phyloP scores from a whole-genome alignment of 371 early-diverging fungal species.

The Mortierella polycephala region DNA sequence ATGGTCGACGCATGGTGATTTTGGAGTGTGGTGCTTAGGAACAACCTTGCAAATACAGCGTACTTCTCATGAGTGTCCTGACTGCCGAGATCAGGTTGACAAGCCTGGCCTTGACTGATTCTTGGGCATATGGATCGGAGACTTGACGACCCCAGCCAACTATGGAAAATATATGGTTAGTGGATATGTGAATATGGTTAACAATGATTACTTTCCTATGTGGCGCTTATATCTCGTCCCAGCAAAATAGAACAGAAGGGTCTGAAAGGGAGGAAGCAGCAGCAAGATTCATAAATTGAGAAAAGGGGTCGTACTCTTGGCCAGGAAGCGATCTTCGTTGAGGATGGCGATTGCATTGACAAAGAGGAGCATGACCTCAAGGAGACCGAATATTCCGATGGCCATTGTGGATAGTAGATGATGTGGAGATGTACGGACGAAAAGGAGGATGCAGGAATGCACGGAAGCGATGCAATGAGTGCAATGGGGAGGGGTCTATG shows the following conservation, averaged over 20 bases:
- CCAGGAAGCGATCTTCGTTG: slow-evolving; percentile 95
- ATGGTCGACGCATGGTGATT: too few relatives aligned
- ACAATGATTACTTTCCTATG: neutral
- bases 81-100: slow-evolving; percentile 92
- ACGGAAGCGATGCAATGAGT: neutral
- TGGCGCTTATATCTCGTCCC: neutral
- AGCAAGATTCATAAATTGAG: too few relatives aligned
- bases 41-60: neutral
- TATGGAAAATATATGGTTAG: slow-evolving; percentile 62
- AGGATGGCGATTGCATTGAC: slow-evolving; percentile 94
- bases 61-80: slow-evolving; percentile 92
- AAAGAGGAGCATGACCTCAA: slow-evolving; percentile 83
- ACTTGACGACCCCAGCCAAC: slow-evolving; percentile 74
- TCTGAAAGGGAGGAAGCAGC: neutral
- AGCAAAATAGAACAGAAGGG: neutral
- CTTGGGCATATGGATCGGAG: slow-evolving; percentile 67
- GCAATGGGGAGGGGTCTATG: neutral
- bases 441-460: neutral
- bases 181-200: neutral
- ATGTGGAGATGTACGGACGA: neutral
- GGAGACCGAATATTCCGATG: slow-evolving; percentile 77
- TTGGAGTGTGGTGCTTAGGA: too few relatives aligned
- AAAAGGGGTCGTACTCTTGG: slow-evolving; percentile 77
- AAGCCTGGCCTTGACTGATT: slow-evolving; percentile 83
- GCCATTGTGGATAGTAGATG: slow-evolving; percentile 47